These are phyloP conservation scores for Penicillium vulpinum DNA, from an alignment of 2,329 filamentous ascomycete species.

Conservation along the genomic window DNA sequence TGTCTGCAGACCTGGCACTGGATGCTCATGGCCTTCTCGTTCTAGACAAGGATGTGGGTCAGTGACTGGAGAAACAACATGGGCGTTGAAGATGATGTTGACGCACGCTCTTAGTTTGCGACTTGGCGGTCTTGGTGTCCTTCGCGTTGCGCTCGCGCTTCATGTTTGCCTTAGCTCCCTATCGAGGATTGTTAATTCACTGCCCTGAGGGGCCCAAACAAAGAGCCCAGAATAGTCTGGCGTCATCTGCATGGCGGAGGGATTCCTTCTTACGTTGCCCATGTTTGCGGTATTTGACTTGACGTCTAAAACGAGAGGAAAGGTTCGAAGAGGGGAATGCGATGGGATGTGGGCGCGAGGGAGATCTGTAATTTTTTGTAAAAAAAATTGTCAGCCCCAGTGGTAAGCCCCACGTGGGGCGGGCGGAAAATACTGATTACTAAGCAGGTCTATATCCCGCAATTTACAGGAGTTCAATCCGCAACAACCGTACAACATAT, in stretches of 20 bases:
- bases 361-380: slow-evolving; percentile 9
- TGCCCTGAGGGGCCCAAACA: background rate
- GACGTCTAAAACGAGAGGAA: slow-evolving; percentile 37
- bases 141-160: slow-evolving; percentile 73
- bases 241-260: background rate
- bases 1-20: slow-evolving; percentile 76
- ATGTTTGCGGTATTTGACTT: slow-evolving; percentile 22
- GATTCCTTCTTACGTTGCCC: slow-evolving; percentile 28
- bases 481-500: too few relatives aligned
- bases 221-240: background rate
- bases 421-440: background rate
- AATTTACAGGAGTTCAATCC: background rate
- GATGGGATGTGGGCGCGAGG: slow-evolving; percentile 11
- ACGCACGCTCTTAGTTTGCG: slow-evolving; percentile 68
- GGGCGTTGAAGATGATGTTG: background rate
- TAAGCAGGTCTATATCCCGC: slow-evolving; percentile 33
- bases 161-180: slow-evolving; percentile 65
- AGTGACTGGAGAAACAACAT: background rate
- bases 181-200: slow-evolving; percentile 15
- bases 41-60: slow-evolving; percentile 49
- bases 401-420: slow-evolving; percentile 8
- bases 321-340: slow-evolving; percentile 27
- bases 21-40: slow-evolving; percentile 71
- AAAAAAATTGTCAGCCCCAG: slow-evolving; percentile 10
- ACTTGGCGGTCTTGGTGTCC: slow-evolving; percentile 60